Percentiles rank a stretch among this genome's conserved stretches.
These are phyloP conservation scores for Leavenworthia alabamica DNA, from an alignment of 345 rosid species.

Conservation along the genomic window DNA sequence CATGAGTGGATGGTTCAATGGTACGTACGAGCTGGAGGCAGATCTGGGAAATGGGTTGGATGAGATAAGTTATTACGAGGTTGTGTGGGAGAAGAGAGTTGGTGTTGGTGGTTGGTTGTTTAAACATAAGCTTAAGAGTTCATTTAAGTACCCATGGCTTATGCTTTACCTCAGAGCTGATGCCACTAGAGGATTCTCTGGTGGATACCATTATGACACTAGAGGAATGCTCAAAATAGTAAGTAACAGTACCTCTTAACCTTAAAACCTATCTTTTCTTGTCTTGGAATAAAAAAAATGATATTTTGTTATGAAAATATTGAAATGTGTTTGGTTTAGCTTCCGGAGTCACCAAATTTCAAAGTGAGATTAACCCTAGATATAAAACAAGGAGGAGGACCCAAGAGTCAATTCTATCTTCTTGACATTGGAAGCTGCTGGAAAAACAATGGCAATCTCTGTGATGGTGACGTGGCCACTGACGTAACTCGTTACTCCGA, in stretches of 20 bases:
- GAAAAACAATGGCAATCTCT: conserved; percentile 67
- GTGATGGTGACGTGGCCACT: conserved; percentile 57
- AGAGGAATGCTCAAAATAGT: conserved; percentile 78
- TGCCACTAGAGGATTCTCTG: conserved; percentile 68
- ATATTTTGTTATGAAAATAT: not conserved
- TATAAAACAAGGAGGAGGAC: conserved; percentile 70
- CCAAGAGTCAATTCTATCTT: conserved; percentile 65
- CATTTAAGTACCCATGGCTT: conserved; percentile 74
- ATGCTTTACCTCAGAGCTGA: conserved; percentile 91
- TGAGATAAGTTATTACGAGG: conserved; percentile 47
- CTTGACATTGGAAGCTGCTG: conserved; percentile 82
- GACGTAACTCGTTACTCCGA: conserved; percentile 79
- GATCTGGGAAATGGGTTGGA: conserved; percentile 16
- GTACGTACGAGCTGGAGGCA: conserved; percentile 59
- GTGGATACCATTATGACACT: conserved; percentile 66
- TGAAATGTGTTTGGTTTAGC: not conserved
- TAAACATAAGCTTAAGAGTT: conserved; percentile 60
- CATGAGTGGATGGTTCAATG: conserved; percentile 70
- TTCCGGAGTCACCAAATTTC: conserved; percentile 66
- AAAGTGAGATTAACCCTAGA: conserved; percentile 53
- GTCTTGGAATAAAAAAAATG: not conserved
- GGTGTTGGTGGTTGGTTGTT: conserved; percentile 70
- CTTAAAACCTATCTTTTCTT: not conserved
- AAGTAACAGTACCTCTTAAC: conserved; percentile 18
- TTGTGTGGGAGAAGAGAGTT: conserved; percentile 65